Base-by-base conservation (phyloP, 768 basidiomycete species). In the Dacryopinax primogenitus region DNA sequence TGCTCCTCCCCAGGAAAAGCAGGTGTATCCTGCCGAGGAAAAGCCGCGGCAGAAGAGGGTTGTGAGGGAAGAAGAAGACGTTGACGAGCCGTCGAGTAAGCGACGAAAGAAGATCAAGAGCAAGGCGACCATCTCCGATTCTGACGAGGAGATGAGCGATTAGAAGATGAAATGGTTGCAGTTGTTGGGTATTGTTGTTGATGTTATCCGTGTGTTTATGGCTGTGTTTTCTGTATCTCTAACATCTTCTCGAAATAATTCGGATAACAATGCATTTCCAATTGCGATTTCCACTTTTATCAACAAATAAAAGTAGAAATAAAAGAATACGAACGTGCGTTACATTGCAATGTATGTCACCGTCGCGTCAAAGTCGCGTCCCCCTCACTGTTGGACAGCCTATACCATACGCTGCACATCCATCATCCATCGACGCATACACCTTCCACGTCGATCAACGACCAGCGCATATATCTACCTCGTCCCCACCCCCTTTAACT, bases 51-150 rank as follows among this genome's bases (percentile, higher is more conserved):
- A 23, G 51, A 65, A 80, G 79, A 78, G 77, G 69, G 73, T 77
- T 36, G 73, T 81, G 41, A 92, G 88, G 79, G 85, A 82, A 15
- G 88, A 87, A 11, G 90, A 87, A 30, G 79, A 81, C 39, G 72
- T 77, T 1, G 77, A 68, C 0, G 68, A 77, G n/a, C 79, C 77
- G n/a, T 83, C 84, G 9, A 82, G 85, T 34, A 89, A 86, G 78
- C 90, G 87, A 73, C 86, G 69, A 36, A 71, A 71, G 67, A 73
- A 71, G 62, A 67, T 71, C 72, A 94, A 93, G 80, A 92, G 89
- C 71, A 92, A 90, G 75, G 92, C 86, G 70, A 82, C 85, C 74
- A 83, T 95, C 62, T 87, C 87, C 6, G 90, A 93, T 72, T 90
- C 90, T 1, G 92, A 93, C 72, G 91, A 75, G 21, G 74, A 75